phyloP scores from a whole-genome alignment of 1,139 yeast genomes.

The Yamadazyma membranifaciens region DNA sequence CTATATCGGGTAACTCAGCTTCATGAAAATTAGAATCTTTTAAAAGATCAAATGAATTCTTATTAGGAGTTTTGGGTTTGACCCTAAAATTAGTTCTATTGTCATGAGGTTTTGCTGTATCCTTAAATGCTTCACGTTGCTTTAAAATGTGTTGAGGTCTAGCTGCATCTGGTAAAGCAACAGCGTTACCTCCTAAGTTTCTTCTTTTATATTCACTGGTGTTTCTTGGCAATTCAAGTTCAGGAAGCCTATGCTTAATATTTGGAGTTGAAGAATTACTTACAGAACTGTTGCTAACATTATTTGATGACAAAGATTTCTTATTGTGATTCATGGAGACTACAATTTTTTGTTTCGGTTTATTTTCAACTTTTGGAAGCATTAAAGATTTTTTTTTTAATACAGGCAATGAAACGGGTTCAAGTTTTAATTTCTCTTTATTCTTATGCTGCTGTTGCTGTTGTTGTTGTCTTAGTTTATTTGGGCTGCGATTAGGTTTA shows the following conservation, averaged over 20 bases:
- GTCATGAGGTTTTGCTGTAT: background rate
- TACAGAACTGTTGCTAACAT: too few relatives aligned
- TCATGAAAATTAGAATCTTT: slow-evolving; percentile 7
- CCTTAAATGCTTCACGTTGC: background rate
- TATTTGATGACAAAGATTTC: slow-evolving; percentile 4
- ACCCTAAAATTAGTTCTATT: slow-evolving; percentile 3
- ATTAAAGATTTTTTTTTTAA: slow-evolving; percentile 32
- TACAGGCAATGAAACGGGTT: slow-evolving; percentile 19
- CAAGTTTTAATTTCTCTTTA: slow-evolving; percentile 9
- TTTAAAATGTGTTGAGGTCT: slow-evolving; percentile 20
- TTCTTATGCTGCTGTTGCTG: too few relatives aligned
- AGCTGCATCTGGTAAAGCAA: slow-evolving; percentile 38
- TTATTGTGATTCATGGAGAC: slow-evolving; percentile 27
- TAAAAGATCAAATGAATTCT: slow-evolving; percentile 5
- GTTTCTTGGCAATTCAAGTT: slow-evolving; percentile 7
- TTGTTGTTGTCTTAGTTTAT: background rate
- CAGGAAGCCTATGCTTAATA: slow-evolving; percentile 7
- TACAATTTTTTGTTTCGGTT: slow-evolving; percentile 28
- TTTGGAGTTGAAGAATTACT: background rate
- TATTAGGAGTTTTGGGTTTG: slow-evolving; percentile 9
- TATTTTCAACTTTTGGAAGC: slow-evolving; percentile 30
- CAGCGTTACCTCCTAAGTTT: slow-evolving; percentile 26
- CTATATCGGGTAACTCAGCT: slow-evolving; percentile 42
- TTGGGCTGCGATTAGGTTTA: slow-evolving; percentile 1
- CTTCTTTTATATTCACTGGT: slow-evolving; percentile 13